Evolutionary conservation across 1,284 basidiomycete species (phyloP).

Genomic region (Cystobasidium sp.): DNA sequence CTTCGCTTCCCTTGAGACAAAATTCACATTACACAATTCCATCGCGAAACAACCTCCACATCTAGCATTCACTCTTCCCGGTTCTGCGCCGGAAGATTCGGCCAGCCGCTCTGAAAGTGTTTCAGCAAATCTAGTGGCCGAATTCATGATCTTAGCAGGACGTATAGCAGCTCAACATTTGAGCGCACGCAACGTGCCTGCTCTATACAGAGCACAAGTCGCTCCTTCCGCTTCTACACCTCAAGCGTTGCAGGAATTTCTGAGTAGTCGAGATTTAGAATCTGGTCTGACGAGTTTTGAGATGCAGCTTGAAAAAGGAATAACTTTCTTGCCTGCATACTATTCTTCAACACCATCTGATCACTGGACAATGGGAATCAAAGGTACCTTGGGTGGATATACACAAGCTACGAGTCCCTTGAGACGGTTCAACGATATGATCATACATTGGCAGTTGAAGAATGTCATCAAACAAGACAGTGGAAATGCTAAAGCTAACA

Average conservation of each 20-base stretch:
- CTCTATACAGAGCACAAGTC: constrained; percentile 67
- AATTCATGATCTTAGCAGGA: constrained; percentile 83
- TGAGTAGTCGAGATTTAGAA: constrained; percentile 54
- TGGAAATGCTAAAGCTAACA: background rate
- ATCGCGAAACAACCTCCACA: background rate
- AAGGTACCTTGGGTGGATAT: constrained; percentile 71
- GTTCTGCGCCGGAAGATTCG: background rate
- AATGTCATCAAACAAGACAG: constrained; percentile 62
- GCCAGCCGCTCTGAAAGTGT: background rate
- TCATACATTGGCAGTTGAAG: constrained; percentile 95
- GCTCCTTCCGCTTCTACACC: constrained; percentile 54
- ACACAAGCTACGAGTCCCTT: constrained; percentile 84
- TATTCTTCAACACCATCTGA: constrained; percentile 64
- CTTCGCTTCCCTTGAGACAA: background rate
- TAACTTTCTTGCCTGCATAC: constrained; percentile 57
- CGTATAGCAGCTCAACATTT: constrained; percentile 76
- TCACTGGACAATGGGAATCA: constrained; percentile 75
- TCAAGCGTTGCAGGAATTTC: constrained; percentile 51
- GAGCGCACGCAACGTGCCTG: constrained; percentile 66
- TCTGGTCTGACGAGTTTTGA: constrained; percentile 53
- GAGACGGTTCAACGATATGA: constrained; percentile 79
- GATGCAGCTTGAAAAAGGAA: constrained; percentile 50
- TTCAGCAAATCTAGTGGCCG: constrained; percentile 54
- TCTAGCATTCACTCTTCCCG: constrained; percentile 12
- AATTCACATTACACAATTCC: background rate